Conservation (phyloP, 169 alveolate species). For the Plasmodium blacklocki region DNA sequence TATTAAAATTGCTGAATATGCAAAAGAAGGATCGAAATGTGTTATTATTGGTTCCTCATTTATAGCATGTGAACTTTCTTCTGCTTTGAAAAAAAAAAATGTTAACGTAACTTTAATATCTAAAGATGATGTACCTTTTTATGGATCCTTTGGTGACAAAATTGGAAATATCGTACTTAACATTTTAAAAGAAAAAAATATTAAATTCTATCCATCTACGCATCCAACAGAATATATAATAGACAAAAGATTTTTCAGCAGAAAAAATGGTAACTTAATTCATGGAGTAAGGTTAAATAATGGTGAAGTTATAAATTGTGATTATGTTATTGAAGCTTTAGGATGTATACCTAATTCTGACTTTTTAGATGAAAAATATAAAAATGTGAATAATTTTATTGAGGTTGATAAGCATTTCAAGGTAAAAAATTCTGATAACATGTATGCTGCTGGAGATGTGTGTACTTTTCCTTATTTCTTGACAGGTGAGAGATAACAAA, state of each 20-base stretch:
- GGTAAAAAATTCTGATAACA: conserved; percentile 80
- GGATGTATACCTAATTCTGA: conserved; percentile 83
- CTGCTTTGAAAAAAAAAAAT: conserved; percentile 80
- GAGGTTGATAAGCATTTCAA: conserved; percentile 79
- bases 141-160: conserved; percentile 78
- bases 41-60: conserved; percentile 86
- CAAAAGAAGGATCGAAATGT: conserved; percentile 79
- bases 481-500: conserved; percentile 57
- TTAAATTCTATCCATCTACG: conserved; percentile 69
- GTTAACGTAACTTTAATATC: conserved; percentile 83
- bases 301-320: conserved; percentile 81
- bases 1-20: conserved; percentile 40
- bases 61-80: conserved; percentile 85
- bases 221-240: conserved; percentile 75
- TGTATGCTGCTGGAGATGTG: conserved; percentile 86
- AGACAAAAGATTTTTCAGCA: conserved; percentile 21
- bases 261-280: conserved; percentile 67
- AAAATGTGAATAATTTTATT: conserved; percentile 76
- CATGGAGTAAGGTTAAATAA: conserved; percentile 80
- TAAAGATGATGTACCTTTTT: conserved; percentile 78
- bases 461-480: conserved; percentile 83
- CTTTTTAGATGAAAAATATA: conserved; percentile 76
- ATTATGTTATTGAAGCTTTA: conserved; percentile 86
- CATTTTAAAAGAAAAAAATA: conserved; percentile 78
- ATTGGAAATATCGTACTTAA: conserved; percentile 77